Evolutionary conservation across 257 asterid genomes (phyloP).

Genomic region (Vinca minor): DNA sequence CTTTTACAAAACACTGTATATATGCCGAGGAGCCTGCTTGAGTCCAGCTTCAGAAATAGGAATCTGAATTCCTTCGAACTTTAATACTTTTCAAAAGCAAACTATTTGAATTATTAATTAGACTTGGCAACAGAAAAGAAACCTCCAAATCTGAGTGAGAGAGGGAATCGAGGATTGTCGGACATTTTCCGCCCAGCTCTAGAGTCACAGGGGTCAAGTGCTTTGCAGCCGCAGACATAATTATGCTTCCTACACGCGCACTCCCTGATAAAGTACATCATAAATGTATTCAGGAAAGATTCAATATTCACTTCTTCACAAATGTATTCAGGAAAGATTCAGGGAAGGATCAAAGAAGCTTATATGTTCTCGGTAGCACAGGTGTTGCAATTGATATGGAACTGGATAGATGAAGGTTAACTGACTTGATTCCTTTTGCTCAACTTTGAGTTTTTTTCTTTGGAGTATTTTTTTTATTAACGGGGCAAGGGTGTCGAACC

Average conservation of each 20-base stretch:
- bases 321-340: too few relatives aligned
- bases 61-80: too few relatives aligned
- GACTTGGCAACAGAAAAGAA: background rate
- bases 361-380: too few relatives aligned
- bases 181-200: constrained; percentile 95
- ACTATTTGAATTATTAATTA: background rate
- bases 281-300: too few relatives aligned
- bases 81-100: background rate
- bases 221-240: constrained; percentile 92
- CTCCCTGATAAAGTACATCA: constrained; percentile 46
- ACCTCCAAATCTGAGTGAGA: constrained; percentile 62
- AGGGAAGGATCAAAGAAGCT: background rate
- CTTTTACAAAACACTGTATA: background rate
- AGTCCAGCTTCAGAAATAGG: background rate
- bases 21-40: background rate
- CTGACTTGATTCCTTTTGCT: too few relatives aligned
- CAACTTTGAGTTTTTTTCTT: too few relatives aligned
- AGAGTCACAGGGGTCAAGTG: constrained; percentile 91
- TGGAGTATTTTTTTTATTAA: too few relatives aligned
- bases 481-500: too few relatives aligned
- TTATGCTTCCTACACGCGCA: constrained; percentile 55
- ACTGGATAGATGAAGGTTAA: too few relatives aligned
- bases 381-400: too few relatives aligned
- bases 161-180: constrained; percentile 63
- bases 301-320: background rate